A percentile compares a stretch with the other conserved stretches of the same genome.
These are phyloP conservation scores for Globisporangium iwayamae DNA, from an alignment of 352 stramenopile genomes.

Conservation along the genomic window DNA sequence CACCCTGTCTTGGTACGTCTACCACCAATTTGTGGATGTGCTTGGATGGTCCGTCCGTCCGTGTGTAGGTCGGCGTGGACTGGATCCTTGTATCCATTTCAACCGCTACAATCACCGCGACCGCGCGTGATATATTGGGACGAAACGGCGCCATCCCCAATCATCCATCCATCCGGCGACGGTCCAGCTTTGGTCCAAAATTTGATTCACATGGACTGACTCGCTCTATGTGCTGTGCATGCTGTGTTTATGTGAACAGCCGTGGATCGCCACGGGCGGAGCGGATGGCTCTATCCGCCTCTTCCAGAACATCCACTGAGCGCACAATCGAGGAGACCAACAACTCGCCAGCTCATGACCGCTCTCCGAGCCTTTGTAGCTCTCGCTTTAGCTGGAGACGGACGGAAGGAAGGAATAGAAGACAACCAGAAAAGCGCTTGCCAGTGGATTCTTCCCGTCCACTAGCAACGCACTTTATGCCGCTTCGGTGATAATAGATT, in stretches of 20 bases:
- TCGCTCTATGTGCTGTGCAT: slow-evolving; percentile 16
- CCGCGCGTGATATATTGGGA: neutral
- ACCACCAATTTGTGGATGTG: neutral
- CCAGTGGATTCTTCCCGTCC: neutral
- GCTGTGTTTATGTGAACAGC: slow-evolving; percentile 31
- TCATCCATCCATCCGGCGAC: neutral
- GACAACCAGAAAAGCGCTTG: too few relatives aligned
- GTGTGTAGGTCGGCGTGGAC: too few relatives aligned
- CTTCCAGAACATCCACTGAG: slow-evolving; percentile 96
- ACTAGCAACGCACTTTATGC: too few relatives aligned
- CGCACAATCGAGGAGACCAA: neutral
- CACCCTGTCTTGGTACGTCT: slow-evolving; percentile 94
- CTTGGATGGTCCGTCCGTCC: neutral
- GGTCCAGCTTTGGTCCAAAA: too few relatives aligned
- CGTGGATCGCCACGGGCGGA: slow-evolving; percentile 93
- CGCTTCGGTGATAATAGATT: slow-evolving; percentile 16
- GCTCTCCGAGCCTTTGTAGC: neutral
- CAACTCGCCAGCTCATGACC: neutral
- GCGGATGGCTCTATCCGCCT: slow-evolving; percentile 95
- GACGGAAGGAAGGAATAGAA: too few relatives aligned
- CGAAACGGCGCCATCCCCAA: neutral
- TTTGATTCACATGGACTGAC: slow-evolving; percentile 28
- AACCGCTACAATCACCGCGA: neutral
- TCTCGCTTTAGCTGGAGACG: neutral
- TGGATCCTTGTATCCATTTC: too few relatives aligned